Base-by-base conservation (phyloP, 2,329 filamentous ascomycete genomes). In the Torrubiella hemipterigena region DNA sequence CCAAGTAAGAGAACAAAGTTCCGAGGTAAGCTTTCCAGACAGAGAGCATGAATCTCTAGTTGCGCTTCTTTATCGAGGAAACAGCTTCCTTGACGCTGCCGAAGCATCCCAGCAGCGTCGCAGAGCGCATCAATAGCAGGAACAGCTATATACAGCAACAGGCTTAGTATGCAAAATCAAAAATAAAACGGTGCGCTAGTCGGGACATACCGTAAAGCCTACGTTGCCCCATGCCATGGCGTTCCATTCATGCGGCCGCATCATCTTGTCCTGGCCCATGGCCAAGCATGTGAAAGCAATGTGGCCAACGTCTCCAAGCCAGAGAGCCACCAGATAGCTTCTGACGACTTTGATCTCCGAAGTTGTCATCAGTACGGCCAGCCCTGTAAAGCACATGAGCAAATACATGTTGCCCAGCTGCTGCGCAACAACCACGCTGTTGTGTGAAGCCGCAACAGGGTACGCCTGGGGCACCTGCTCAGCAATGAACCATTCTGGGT, bases 201-300 rank as follows among this genome's bases (percentile, higher is more conserved):
- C 6, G n/a, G 15, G 15, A 51, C 67, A 55, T 43, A 75, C 68
- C 17, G 79, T 83, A 30, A 67, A 63, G 7, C 67, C 76, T 38
- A 86, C 63, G 44, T 85, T 85, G 3, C 80, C 81, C 72, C 74
- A 81, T n/a, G 75, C 69, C 60, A 79, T 68, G 20, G 67, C 58
- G 49, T 82, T 84, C 80, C 80, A 85, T 15, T 51, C 55, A 5
- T 45, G 52, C 9, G 78, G 52, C 41, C 73, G 64, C 27, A 69
- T 38, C 28, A 71, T 63, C 20, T 55, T 56, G 8, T 69, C 61
- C 47, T 59, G 60, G 7, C 75, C 78, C 39, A 84, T 59, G 6
- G 63, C 66, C 44, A 69, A 72, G 13, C 51, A 54, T 12, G 71
- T 79, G 37, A 77, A 62, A 30, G 63, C 70, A 17, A 85, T 55